Evolutionary conservation across 352 stramenopile genomes (phyloP), one percentile per base, ranked within the genome.

Genomic region (Pythium coloratum): DNA sequence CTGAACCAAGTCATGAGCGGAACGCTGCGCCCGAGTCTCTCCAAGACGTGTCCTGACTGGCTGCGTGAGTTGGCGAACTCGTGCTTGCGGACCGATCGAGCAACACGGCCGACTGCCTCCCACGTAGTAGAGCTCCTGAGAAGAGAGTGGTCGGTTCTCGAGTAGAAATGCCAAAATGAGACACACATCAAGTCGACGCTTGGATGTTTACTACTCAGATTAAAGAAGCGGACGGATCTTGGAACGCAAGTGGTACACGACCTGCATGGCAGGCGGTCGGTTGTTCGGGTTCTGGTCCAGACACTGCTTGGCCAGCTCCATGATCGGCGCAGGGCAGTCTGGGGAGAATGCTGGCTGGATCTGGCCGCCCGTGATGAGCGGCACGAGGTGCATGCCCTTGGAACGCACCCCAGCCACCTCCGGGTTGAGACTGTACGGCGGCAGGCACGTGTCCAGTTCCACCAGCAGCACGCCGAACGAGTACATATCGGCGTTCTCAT

Each of bases 401-500:
- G 54, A 58, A 4, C 46, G 54, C 1, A 53, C 24, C 0, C 55
- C 33, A 2, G 34, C 16, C 12, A 56, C n/a, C 12, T 59, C 62
- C 0, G 28, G 30, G 18, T 68, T 59, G 30, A 59, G 64, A 1
- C 69, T 57, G 47, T 75, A 81, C 33, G 71, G 74, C 26, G 75
- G 56, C 36, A 40, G 44, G 44, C 75, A 71, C 14, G 64, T 54
- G 28, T 77, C 73, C 12, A 76, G 36, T 10, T 77, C 73, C 1
- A 57, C 73, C 26, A 95, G 75, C 55, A 95, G 84, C 61, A 95
- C 85, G 64, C 87, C 87, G 57, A 90, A 94, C 67, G 84, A 94
- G 80, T 92, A 95, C 59, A 95, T 82, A 54, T 95, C 87, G 18
- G 85, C 84, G 16, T 50, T 64, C 16, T 55, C 59, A 24, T 56